phyloP scores from a whole-genome alignment of 129 eudicot species.

The Lactuca saligna region DNA sequence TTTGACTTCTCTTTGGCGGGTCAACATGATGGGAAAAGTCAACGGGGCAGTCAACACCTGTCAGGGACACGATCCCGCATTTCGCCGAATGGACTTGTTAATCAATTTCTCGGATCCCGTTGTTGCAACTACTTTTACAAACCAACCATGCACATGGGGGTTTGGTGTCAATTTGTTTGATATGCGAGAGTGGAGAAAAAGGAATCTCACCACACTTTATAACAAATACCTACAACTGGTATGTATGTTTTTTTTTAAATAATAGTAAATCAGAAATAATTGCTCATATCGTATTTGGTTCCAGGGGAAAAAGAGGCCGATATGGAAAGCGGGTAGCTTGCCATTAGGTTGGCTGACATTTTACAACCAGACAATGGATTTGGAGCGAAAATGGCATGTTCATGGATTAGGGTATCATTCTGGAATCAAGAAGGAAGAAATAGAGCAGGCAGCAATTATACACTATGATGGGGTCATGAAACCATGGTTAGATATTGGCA shows the following conservation, averaged over 20 bases:
- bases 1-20: conserved; percentile 62
- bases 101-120: conserved; percentile 75
- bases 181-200: conserved; percentile 71
- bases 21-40: conserved; percentile 73
- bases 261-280: too few relatives aligned
- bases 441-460: conserved; percentile 70
- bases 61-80: conserved; percentile 62
- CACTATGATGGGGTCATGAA: conserved; percentile 93
- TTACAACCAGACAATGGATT: conserved; percentile 57
- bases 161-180: conserved; percentile 94
- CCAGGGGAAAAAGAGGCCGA: conserved; percentile 71
- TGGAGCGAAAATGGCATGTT: conserved; percentile 77
- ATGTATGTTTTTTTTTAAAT: not conserved
- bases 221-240: conserved; percentile 67
- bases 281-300: not conserved
- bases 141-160: conserved; percentile 78
- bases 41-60: conserved; percentile 91
- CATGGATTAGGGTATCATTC: conserved; percentile 79
- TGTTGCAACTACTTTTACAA: conserved; percentile 46
- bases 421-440: conserved; percentile 49
- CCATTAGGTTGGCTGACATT: conserved; percentile 94
- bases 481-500: conserved; percentile 92
- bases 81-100: conserved; percentile 57
- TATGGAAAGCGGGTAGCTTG: conserved; percentile 80
- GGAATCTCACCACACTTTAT: conserved; percentile 55